Base-by-base conservation (phyloP, 192 early-diverging fungal species). In the Coemansia sp. region DNA sequence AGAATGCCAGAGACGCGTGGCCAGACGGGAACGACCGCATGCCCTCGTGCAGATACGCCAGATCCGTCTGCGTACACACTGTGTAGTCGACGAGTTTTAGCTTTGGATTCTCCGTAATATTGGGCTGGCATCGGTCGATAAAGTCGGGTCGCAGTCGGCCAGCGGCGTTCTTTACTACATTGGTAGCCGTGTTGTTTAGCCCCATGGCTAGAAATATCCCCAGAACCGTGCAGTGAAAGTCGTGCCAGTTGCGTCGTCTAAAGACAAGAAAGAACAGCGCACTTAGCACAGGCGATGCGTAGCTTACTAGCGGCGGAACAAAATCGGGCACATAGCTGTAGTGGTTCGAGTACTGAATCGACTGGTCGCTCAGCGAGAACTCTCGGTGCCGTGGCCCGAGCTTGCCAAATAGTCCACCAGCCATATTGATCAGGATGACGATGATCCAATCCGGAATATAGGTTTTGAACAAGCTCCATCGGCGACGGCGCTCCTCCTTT, bases 11-110 rank as follows among this genome's bases (percentile, higher is more conserved):
- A 18, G 91, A 91, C 3, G 96, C 87, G 68, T 98, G 96, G 12
- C 96, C 96, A 9, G 91, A 92, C 1, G 91, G 91, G 65, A 96
- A 98, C 54, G 87, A 90, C 75, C 91, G 91, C 72, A 94, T 91
- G 5, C 93, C 94, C 51, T 96, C 93, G 55, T 52, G 76, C 51
- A 96, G 73, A 1, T 87, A 49, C 18, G 72, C 67, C 20, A 82
- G 62, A 18, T 87, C 78, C 11, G 84, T 78, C 63, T 84, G 84
- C 16, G 87, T 88, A 63, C 92, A 93, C 52, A 92, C 87, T 8
- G 73, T 76, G 29, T 78, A 86, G 68, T 86, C 87, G 9, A 88
- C 87, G 40, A 93, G 74, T 52, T 85, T 85, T 31, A 86, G 77
- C 38, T 71, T 62, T 16, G 90, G 90, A 66, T 91, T 85, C 38